A percentile compares a stretch with the other conserved stretches of the same genome.
Evolutionary conservation across 1,284 basidiomycete genomes (phyloP).

Genomic region (Rhodotorula sp.): DNA sequence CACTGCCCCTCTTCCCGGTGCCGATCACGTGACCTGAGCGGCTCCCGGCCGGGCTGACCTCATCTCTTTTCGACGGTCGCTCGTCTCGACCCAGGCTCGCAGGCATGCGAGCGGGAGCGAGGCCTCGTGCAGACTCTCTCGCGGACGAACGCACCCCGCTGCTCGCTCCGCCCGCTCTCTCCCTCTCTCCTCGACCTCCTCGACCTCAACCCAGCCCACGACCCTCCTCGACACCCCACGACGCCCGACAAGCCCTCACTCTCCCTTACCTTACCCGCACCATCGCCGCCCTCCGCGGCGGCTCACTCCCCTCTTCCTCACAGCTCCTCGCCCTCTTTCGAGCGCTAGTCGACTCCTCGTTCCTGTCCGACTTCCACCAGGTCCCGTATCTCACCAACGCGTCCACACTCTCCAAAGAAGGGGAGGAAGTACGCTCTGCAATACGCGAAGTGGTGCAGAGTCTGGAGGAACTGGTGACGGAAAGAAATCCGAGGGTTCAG

Average conservation of each 20-base stretch:
- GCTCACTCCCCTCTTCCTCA: conserved; percentile 13
- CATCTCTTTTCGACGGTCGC: no score
- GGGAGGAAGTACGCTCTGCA: conserved; percentile 7
- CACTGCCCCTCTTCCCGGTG: not conserved
- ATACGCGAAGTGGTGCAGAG: conserved; percentile 5
- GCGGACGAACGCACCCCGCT: conserved; percentile 15
- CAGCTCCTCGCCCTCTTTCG: conserved; percentile 6
- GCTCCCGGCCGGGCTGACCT: not conserved
- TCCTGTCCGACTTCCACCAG: not conserved
- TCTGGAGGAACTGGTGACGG: conserved; percentile 5
- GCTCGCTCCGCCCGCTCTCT: not conserved
- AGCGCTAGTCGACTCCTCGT: not conserved
- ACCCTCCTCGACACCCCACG: not conserved
- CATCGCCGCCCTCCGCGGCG: conserved; percentile 6
- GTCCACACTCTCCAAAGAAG: not conserved
- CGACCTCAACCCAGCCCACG: not conserved
- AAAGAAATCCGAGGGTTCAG: conserved; percentile 10
- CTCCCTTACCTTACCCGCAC: not conserved
- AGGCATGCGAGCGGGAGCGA: no score
- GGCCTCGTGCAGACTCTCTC: fast-evolving
- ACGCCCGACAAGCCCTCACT: not conserved
- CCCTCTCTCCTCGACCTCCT: not conserved
- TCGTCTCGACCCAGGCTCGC: no score
- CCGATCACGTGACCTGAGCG: not conserved
- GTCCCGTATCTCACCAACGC: not conserved